Evolutionary conservation across 78 protist genomes (phyloP).

Genomic region (Bigelowiella natans): DNA sequence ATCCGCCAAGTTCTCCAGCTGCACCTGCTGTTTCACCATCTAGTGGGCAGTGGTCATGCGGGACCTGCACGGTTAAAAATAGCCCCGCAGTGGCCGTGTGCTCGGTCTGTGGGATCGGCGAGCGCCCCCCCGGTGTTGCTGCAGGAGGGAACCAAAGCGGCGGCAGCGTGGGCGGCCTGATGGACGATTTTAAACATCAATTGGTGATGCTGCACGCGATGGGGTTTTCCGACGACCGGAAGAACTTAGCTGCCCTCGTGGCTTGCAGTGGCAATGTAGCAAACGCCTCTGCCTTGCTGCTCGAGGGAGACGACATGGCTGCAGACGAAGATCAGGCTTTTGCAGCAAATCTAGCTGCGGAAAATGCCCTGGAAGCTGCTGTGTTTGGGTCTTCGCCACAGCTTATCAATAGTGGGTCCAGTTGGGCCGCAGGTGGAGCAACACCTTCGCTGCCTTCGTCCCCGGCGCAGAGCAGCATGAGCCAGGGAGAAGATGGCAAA

Average conservation of each 20-base stretch:
- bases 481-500: background rate
- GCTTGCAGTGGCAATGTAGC: background rate
- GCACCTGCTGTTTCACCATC: too few species aligned
- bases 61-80: too few species aligned
- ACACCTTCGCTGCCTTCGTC: too few species aligned
- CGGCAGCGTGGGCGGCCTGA: too few species aligned
- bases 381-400: background rate
- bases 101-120: too few species aligned
- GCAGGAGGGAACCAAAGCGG: too few species aligned
- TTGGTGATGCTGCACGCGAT: background rate
- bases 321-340: too few species aligned
- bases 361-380: background rate
- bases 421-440: too few species aligned
- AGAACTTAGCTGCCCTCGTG: background rate
- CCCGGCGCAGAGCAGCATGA: background rate
- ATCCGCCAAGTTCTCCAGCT: too few species aligned
- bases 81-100: too few species aligned
- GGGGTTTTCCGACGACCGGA: background rate
- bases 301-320: background rate
- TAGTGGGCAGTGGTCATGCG: too few species aligned
- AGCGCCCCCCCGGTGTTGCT: too few species aligned
- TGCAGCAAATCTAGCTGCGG: background rate
- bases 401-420: background rate
- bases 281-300: background rate
- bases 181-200: background rate